These are phyloP conservation scores for Trametopsis cervina DNA, from an alignment of 768 basidiomycete species.

Conservation along the genomic window DNA sequence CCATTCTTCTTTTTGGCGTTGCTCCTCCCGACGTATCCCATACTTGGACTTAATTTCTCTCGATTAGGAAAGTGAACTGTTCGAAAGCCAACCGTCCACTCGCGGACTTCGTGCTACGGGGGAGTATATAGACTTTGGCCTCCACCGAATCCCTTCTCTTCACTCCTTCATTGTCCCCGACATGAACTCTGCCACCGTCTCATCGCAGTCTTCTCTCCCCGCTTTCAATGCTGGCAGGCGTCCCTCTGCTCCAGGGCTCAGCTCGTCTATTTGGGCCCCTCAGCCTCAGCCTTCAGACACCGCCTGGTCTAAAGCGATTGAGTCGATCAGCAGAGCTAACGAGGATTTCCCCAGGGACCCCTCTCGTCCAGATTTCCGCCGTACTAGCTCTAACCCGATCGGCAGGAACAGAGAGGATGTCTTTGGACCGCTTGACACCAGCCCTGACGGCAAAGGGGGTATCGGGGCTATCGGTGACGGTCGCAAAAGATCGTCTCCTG, in stretches of 20 bases:
- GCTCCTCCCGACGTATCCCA: background rate
- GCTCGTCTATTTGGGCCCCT: slow-evolving; percentile 72
- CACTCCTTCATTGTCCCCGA: slow-evolving; percentile 5
- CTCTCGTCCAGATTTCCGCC: slow-evolving; percentile 19
- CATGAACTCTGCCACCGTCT: slow-evolving; percentile 16
- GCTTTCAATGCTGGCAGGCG: slow-evolving; percentile 20
- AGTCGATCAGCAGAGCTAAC: slow-evolving; percentile 49
- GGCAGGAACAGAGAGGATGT: slow-evolving; percentile 49
- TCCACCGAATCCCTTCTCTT: background rate
- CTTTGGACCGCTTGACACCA: slow-evolving; percentile 42
- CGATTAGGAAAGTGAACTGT: slow-evolving; percentile 3
- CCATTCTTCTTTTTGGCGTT: background rate
- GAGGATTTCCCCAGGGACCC: slow-evolving; percentile 18
- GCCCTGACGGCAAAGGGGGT: slow-evolving; percentile 23
- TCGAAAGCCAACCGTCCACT: slow-evolving; percentile 1
- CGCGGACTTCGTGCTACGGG: background rate
- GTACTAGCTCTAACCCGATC: slow-evolving; percentile 22
- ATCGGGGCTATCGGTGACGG: slow-evolving; percentile 75
- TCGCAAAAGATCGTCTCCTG: slow-evolving; percentile 54
- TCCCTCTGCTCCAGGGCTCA: slow-evolving; percentile 13
- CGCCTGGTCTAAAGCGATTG: slow-evolving; percentile 63
- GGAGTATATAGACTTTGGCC: slow-evolving; percentile 8
- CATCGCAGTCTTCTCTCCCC: slow-evolving; percentile 19
- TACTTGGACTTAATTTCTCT: slow-evolving; percentile 5
- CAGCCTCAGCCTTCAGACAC: slow-evolving; percentile 62